phyloP scores from a whole-genome alignment of 495 filamentous ascomycete genomes.

The Chlorociboria aeruginascens region DNA sequence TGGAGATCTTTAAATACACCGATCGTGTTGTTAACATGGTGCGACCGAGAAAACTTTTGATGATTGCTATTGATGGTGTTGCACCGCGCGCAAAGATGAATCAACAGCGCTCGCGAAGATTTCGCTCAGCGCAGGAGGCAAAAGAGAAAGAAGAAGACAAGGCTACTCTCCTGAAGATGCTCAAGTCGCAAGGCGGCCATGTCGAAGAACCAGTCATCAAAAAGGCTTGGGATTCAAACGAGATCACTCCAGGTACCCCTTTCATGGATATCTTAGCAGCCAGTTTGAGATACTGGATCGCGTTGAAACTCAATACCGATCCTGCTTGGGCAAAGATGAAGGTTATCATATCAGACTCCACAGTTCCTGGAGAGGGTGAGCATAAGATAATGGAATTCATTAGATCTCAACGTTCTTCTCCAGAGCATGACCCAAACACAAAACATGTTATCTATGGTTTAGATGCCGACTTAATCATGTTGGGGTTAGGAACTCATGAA shows the following conservation, averaged over 20 bases:
- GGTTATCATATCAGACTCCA: slow-evolving; percentile 96
- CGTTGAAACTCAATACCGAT: slow-evolving; percentile 95
- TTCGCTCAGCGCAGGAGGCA: slow-evolving; percentile 88
- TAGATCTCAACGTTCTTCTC: slow-evolving; percentile 78
- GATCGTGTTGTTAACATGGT: slow-evolving; percentile 98
- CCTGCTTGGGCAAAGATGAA: slow-evolving; percentile 95
- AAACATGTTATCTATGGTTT: slow-evolving; percentile 91
- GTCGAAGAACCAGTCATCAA: slow-evolving; percentile 54
- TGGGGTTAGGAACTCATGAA: slow-evolving; percentile 93
- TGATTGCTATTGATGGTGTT: slow-evolving; percentile 97
- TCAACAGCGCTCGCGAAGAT: slow-evolving; percentile 83
- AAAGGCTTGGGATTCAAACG: slow-evolving; percentile 96
- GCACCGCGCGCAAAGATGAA: slow-evolving; percentile 96
- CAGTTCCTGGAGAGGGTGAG: slow-evolving; percentile 94
- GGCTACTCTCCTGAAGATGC: slow-evolving; percentile 68
- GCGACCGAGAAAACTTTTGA: slow-evolving; percentile 83
- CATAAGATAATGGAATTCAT: slow-evolving; percentile 99
- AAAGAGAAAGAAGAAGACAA: slow-evolving; percentile 90
- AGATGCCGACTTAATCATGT: slow-evolving; percentile 98
- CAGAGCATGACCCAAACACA: slow-evolving; percentile 92
- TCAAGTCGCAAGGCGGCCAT: slow-evolving; percentile 56
- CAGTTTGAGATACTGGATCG: slow-evolving; percentile 89
- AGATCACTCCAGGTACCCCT: slow-evolving; percentile 94
- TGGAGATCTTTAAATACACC: slow-evolving; percentile 94
- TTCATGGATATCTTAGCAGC: slow-evolving; percentile 96